Percentiles rank a stretch among this genome's conserved stretches.
Evolutionary conservation across 2,329 filamentous ascomycete species (phyloP).

Genomic region (Penicillium occitanis): DNA sequence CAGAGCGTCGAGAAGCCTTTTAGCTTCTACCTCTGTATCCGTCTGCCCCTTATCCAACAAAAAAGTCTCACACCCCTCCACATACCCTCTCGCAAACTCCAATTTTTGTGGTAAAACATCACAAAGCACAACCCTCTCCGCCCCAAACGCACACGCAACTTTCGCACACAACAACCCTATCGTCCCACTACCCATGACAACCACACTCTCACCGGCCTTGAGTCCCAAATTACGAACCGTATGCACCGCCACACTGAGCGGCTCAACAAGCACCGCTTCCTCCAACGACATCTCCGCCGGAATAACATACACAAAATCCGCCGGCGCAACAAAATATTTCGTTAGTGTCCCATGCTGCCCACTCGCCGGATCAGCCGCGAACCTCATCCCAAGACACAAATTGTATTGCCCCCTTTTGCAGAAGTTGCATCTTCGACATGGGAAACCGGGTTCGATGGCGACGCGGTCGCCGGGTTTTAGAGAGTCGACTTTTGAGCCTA

Average conservation of each 20-base stretch:
- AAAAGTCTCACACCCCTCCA: neutral
- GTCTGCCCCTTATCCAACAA: neutral
- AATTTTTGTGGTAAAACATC: neutral
- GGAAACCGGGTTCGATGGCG: constrained; percentile 39
- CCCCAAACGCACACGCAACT: constrained; percentile 2
- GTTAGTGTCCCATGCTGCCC: constrained; percentile 38
- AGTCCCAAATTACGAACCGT: constrained; percentile 43
- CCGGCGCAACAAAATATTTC: constrained; percentile 39
- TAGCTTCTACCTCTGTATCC: neutral
- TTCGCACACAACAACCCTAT: constrained; percentile 50
- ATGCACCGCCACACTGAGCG: constrained; percentile 50
- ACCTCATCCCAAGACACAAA: constrained; percentile 42
- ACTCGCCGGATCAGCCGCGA: constrained; percentile 41
- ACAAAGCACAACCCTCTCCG: neutral
- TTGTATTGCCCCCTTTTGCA: constrained; percentile 45
- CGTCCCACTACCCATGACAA: constrained; percentile 66
- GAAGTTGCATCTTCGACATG: constrained; percentile 37
- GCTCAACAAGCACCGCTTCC: constrained; percentile 51
- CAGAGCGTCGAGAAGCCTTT: neutral
- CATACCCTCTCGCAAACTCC: neutral
- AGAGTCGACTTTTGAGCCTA: constrained; percentile 29
- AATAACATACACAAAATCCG: constrained; percentile 42
- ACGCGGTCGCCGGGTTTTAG: constrained; percentile 35
- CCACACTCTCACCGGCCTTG: constrained; percentile 40
- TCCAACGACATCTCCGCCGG: constrained; percentile 39